A percentile compares a stretch with the other conserved stretches of the same genome.
Evolutionary conservation across 768 basidiomycete species (phyloP).

Genomic region (Kwoniella heveanensis): DNA sequence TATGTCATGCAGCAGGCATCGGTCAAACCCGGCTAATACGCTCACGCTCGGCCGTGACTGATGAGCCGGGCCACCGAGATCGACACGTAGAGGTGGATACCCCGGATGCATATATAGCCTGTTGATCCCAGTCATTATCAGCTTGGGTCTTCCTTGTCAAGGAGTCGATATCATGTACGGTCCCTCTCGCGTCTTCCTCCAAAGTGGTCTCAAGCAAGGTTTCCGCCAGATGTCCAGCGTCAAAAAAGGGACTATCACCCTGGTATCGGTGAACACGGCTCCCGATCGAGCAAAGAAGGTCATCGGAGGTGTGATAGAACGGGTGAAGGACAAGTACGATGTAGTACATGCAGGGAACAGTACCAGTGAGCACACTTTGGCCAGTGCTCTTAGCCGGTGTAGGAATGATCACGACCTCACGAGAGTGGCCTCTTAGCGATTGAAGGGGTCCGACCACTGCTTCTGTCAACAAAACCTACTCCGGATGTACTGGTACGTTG

Average conservation of each 20-base stretch:
- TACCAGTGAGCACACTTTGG: constrained; percentile 25
- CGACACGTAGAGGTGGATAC: not conserved
- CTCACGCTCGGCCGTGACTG: not conserved
- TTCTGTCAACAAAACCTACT: constrained; percentile 40
- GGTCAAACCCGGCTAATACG: not conserved
- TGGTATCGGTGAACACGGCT: constrained; percentile 52
- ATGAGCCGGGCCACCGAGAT: too few species aligned
- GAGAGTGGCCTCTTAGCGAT: constrained; percentile 38
- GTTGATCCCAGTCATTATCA: too few species aligned
- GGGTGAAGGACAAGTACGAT: constrained; percentile 46
- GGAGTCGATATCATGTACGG: too few species aligned
- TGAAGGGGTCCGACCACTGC: constrained; percentile 46
- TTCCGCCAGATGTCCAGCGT: constrained; percentile 10
- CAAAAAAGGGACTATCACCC: constrained; percentile 29
- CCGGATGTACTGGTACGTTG: constrained; percentile 47
- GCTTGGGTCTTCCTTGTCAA: too few species aligned
- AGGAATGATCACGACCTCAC: too few species aligned
- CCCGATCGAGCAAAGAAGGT: constrained; percentile 51
- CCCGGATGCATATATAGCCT: not conserved
- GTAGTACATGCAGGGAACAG: constrained; percentile 51
- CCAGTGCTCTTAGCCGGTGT: too few species aligned
- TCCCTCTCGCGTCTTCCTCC: not conserved
- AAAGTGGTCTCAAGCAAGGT: not conserved
- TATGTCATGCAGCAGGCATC: not conserved
- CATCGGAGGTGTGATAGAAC: constrained; percentile 46